These are phyloP conservation scores for Syzygium oleosum DNA, from an alignment of 345 rosid species.

Conservation along the genomic window DNA sequence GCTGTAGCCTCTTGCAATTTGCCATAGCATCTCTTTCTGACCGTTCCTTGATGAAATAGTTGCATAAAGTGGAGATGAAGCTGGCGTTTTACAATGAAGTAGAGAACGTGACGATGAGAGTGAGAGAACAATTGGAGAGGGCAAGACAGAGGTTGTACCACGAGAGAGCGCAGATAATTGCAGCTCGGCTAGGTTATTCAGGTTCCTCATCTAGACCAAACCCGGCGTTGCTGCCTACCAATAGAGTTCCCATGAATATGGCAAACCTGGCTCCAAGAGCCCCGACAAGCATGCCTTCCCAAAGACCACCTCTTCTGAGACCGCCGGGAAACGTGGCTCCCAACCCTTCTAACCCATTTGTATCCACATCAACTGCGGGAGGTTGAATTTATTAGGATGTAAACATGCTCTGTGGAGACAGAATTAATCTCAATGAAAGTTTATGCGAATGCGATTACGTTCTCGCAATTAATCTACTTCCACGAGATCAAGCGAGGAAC, in stretches of 20 bases:
- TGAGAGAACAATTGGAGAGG: slow-evolving; percentile 86
- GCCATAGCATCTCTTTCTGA: background rate
- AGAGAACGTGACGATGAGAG: slow-evolving; percentile 54
- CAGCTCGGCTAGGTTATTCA: slow-evolving; percentile 77
- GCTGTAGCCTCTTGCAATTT: background rate
- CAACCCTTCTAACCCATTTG: slow-evolving; percentile 29
- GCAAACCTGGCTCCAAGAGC: slow-evolving; percentile 59
- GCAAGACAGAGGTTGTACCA: slow-evolving; percentile 83
- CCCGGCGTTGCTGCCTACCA: slow-evolving; percentile 49
- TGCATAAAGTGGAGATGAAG: slow-evolving; percentile 82
- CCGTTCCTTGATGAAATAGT: slow-evolving; percentile 25
- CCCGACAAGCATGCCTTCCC: slow-evolving; percentile 47
- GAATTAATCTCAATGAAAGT: background rate
- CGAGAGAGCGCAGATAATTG: slow-evolving; percentile 91
- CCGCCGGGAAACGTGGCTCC: slow-evolving; percentile 43
- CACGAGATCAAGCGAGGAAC: background rate
- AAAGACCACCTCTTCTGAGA: slow-evolving; percentile 64
- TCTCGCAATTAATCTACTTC: background rate
- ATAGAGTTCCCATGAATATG: slow-evolving; percentile 58
- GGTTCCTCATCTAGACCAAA: slow-evolving; percentile 49
- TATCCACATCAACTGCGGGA: slow-evolving; percentile 21
- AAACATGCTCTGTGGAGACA: background rate
- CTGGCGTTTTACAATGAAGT: slow-evolving; percentile 75
- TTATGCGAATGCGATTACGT: background rate
- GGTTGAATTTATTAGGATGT: background rate